Base-by-base conservation (phyloP, 495 filamentous ascomycete genomes). In the Xylaria grammica region DNA sequence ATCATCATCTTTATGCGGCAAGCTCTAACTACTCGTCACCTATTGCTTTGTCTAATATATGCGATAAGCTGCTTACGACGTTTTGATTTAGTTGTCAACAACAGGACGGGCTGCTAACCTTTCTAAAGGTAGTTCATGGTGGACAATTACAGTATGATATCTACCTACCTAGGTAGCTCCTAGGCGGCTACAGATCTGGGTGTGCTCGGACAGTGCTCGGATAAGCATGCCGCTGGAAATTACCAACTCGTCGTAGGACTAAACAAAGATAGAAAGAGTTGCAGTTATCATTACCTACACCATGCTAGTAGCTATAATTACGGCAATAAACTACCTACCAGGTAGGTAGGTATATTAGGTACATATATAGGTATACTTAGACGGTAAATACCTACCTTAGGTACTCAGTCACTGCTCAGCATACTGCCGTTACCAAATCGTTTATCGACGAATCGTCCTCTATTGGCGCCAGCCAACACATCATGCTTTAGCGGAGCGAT, bases 171-270 rank as follows among this genome's bases (percentile, higher is more conserved):
- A n/a, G n/a, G n/a, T n/a, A n/a, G n/a, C n/a, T n/a, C n/a, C n/a
- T n/a, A n/a, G n/a, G n/a, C n/a, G n/a, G n/a, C n/a, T n/a, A n/a
- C n/a, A n/a, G n/a, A n/a, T n/a, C n/a, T n/a, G 8, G 15, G 34
- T 40, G 19, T 24, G 5, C 20, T 17, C 22, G 22, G 34, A 42
- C 13, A n/a, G 32, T 13, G 27, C 53, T 29, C 53, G 53, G 53
- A 56, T 40, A 42, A 45, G 54, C 20, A 30, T 36, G 36, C 38
- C 54, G 54, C 19, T 44, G 15, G 13, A 57, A 57, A 44, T 29
- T 29, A 34, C 24, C 48, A 50, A 5, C 17, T 54, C 8, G 8
- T 49, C 27, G 46, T 27, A 49, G 20, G 46, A 49, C 46, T 26
- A 26, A 49, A 49, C 46, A 49, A 26, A 27, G 46, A 49, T 49